Evolutionary conservation across 768 basidiomycete species (phyloP).

Genomic region (Boletellus ananas): DNA sequence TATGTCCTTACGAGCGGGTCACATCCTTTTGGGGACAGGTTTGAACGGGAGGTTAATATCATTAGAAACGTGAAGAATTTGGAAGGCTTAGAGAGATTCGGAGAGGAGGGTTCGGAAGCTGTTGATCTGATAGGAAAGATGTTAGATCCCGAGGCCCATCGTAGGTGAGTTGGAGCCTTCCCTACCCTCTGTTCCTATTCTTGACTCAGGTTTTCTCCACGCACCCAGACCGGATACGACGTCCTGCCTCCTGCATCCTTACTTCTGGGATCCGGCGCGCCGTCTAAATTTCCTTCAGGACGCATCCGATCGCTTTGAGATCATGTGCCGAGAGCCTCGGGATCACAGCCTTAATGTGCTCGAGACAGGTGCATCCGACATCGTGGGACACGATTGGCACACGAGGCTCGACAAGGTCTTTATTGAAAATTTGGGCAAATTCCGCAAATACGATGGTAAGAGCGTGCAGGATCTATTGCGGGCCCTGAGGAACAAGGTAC

Average conservation of each 20-base stretch:
- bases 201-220: neutral
- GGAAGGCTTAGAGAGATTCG: constrained; percentile 69
- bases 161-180: constrained; percentile 51
- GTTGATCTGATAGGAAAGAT: constrained; percentile 74
- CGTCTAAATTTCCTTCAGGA: constrained; percentile 94
- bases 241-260: constrained; percentile 87
- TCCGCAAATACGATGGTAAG: constrained; percentile 91
- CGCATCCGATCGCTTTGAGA: constrained; percentile 95
- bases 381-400: constrained; percentile 93
- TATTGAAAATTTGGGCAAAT: constrained; percentile 94
- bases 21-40: constrained; percentile 93
- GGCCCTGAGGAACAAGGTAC: constrained; percentile 91
- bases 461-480: constrained; percentile 90
- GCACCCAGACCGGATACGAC: constrained; percentile 75
- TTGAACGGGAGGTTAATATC: constrained; percentile 93
- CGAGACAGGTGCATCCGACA: constrained; percentile 61
- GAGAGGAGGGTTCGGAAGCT: constrained; percentile 93
- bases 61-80: constrained; percentile 74
- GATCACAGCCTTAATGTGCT: constrained; percentile 71
- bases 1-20: constrained; percentile 86
- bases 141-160: constrained; percentile 71
- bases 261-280: constrained; percentile 91
- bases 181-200: neutral
- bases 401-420: constrained; percentile 81
- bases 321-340: constrained; percentile 91